A percentile compares a stretch with the other conserved stretches of the same genome.
These are phyloP conservation scores for Otatea glauca DNA, from an alignment of 176 grass and related monocot genomes.

Conservation along the genomic window DNA sequence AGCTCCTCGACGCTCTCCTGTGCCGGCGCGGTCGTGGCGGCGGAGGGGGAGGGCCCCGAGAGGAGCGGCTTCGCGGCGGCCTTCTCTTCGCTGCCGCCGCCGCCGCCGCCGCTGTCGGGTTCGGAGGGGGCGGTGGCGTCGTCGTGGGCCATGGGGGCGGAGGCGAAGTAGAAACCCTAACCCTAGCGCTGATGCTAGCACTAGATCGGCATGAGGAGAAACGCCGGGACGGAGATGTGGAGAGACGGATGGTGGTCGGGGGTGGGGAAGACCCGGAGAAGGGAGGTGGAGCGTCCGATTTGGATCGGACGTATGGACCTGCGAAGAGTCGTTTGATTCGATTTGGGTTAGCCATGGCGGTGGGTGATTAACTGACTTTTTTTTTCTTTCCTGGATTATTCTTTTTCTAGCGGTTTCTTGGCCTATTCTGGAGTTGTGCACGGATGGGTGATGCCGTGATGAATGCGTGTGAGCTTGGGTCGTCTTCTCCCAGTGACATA, in stretches of 20 bases:
- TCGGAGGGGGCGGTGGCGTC: slow-evolving; percentile 35
- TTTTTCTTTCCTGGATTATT: no score
- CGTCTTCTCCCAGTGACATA: no score
- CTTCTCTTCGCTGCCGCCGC: slow-evolving; percentile 21
- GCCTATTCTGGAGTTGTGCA: no score
- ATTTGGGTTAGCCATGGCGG: no score
- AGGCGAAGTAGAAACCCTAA: slow-evolving; percentile 32
- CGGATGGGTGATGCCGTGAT: no score
- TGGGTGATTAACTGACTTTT: no score
- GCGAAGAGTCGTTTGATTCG: no score
- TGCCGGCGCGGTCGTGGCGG: neutral
- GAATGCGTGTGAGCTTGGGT: no score
- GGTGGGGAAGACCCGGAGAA: no score
- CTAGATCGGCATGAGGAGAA: slow-evolving; percentile 20
- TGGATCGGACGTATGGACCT: no score
- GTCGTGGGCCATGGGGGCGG: slow-evolving; percentile 30
- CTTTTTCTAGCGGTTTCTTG: no score
- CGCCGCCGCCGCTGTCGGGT: slow-evolving; percentile 5
- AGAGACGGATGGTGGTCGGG: neutral
- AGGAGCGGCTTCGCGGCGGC: slow-evolving; percentile 52
- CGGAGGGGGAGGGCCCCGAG: slow-evolving; percentile 12
- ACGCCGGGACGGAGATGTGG: neutral
- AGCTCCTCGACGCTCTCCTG: slow-evolving; percentile 58
- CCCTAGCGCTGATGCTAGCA: slow-evolving; percentile 6
- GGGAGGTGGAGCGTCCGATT: no score